These are phyloP conservation scores for Tephrocybe sp. DNA, from an alignment of 768 basidiomycete species.

Conservation along the genomic window DNA sequence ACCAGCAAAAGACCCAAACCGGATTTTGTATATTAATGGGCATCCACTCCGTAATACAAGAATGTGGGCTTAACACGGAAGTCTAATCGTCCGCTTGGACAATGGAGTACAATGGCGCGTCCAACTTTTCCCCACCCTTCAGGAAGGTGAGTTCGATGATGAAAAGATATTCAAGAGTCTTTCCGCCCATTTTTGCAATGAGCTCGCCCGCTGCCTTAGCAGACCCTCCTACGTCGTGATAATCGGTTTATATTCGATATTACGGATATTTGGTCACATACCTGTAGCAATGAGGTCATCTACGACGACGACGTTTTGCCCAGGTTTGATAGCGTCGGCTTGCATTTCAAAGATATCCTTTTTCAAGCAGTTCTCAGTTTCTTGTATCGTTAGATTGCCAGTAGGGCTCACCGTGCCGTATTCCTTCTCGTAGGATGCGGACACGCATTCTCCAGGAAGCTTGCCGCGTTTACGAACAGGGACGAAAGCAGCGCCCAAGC, in stretches of 20 bases:
- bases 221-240: slow-evolving; percentile 67
- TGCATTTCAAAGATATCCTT: slow-evolving; percentile 98
- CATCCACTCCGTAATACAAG: slow-evolving; percentile 76
- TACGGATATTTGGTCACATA: slow-evolving; percentile 26
- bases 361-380: neutral
- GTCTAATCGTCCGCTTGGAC: slow-evolving; percentile 66
- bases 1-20: slow-evolving; percentile 32
- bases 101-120: slow-evolving; percentile 88
- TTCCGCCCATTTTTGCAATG: slow-evolving; percentile 77
- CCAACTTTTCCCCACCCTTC: slow-evolving; percentile 72
- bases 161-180: slow-evolving; percentile 91
- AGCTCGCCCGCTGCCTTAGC: slow-evolving; percentile 92
- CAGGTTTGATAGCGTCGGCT: slow-evolving; percentile 74
- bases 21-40: slow-evolving; percentile 73
- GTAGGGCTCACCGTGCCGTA: slow-evolving; percentile 70
- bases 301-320: slow-evolving; percentile 82
- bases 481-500: slow-evolving; percentile 92
- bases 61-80: slow-evolving; percentile 46
- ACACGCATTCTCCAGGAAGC: slow-evolving; percentile 82
- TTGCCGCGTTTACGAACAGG: slow-evolving; percentile 95
- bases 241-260: neutral
- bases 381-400: neutral
- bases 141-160: slow-evolving; percentile 81
- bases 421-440: slow-evolving; percentile 84
- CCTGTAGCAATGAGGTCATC: slow-evolving; percentile 98